A percentile compares a stretch with the other conserved stretches of the same genome.
These are phyloP conservation scores for Tetraselmis striata DNA, from an alignment of 139 green algal genomes.

Conservation along the genomic window DNA sequence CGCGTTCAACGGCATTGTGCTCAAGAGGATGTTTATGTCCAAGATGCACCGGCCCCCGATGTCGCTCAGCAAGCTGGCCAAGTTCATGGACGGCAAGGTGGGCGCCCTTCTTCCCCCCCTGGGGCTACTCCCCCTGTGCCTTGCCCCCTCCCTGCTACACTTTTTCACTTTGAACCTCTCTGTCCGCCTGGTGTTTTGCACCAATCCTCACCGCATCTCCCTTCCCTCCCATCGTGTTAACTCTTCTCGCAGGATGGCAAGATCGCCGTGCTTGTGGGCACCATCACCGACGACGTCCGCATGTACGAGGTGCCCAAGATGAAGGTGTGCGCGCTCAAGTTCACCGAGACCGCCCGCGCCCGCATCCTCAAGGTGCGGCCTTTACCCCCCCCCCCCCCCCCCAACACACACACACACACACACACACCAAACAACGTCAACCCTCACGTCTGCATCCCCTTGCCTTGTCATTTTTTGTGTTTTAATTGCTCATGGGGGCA, in stretches of 20 bases:
- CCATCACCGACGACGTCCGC: slow-evolving; percentile 91
- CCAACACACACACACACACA: no score
- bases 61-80: slow-evolving; percentile 86
- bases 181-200: no score
- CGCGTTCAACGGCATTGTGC: slow-evolving; percentile 97
- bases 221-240: background rate
- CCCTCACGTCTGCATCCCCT: no score
- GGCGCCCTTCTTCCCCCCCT: background rate
- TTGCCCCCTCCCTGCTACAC: background rate
- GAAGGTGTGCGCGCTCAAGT: slow-evolving; percentile 79
- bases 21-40: slow-evolving; percentile 94
- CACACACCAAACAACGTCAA: no score
- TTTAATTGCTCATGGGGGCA: no score
- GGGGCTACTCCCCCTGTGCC: background rate
- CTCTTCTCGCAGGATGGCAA: slow-evolving; percentile 76
- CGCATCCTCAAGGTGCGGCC: slow-evolving; percentile 91
- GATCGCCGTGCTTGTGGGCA: slow-evolving; percentile 90
- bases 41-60: slow-evolving; percentile 90
- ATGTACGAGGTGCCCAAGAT: slow-evolving; percentile 90
- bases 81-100: slow-evolving; percentile 92
- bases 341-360: slow-evolving; percentile 95
- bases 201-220: background rate
- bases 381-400: background rate
- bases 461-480: no score
- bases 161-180: no score